A percentile compares a stretch with the other conserved stretches of the same genome.
Evolutionary conservation across 2,329 filamentous ascomycete species (phyloP).

Genomic region (Exophiala xenobiotica): DNA sequence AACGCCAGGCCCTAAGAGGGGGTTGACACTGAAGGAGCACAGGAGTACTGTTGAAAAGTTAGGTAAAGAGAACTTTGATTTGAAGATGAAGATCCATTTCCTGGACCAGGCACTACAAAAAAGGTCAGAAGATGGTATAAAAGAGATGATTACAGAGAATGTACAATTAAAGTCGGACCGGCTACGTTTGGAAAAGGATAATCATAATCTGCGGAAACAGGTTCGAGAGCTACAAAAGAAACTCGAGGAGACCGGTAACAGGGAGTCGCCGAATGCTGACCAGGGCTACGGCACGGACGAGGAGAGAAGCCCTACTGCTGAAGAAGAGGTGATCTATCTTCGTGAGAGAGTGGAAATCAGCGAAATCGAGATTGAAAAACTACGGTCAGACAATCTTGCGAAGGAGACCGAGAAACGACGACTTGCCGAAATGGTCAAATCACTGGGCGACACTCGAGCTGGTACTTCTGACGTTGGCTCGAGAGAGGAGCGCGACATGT

Average conservation of each 20-base stretch:
- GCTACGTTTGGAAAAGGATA: slow-evolving; percentile 85
- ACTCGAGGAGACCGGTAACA: slow-evolving; percentile 51
- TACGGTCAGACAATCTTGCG: slow-evolving; percentile 72
- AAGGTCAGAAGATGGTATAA: slow-evolving; percentile 91
- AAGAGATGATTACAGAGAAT: slow-evolving; percentile 97
- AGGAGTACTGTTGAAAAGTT: slow-evolving; percentile 94
- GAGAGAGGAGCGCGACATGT: slow-evolving; percentile 67
- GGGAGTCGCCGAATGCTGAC: slow-evolving; percentile 47
- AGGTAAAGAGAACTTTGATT: slow-evolving; percentile 96
- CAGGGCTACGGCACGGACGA: slow-evolving; percentile 57
- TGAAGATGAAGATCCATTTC: slow-evolving; percentile 97
- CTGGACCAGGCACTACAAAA: slow-evolving; percentile 90
- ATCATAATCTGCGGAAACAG: slow-evolving; percentile 75
- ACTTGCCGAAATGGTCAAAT: slow-evolving; percentile 76
- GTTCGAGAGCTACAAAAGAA: slow-evolving; percentile 85
- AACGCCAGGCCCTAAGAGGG: slow-evolving; percentile 54
- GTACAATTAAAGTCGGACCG: slow-evolving; percentile 91
- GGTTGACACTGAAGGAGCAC: slow-evolving; percentile 91
- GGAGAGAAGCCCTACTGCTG: slow-evolving; percentile 54
- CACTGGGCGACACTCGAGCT: slow-evolving; percentile 55
- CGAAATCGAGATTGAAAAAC: slow-evolving; percentile 76
- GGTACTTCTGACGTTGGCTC: slow-evolving; percentile 51
- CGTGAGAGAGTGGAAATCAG: slow-evolving; percentile 84
- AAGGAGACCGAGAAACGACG: slow-evolving; percentile 84
- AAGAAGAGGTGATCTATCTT: slow-evolving; percentile 82